Conservation (phyloP, 768 basidiomycete species). For the Daedaleopsis sinensis region DNA sequence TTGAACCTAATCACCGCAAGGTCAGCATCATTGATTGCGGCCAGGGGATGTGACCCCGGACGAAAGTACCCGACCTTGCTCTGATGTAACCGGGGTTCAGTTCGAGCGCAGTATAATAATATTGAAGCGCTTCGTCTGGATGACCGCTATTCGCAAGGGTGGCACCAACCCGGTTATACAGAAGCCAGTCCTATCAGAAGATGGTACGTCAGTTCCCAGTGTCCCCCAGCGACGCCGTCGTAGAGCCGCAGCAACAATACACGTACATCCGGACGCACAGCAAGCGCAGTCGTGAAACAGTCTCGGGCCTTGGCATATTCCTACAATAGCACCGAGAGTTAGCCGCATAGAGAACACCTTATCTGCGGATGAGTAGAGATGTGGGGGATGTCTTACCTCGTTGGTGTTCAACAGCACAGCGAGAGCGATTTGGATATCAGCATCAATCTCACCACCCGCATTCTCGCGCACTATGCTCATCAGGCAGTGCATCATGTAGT, state of each 20-base stretch:
- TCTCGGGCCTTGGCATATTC: conserved; percentile 93
- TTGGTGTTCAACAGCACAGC: conserved; percentile 91
- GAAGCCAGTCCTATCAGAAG: conserved; percentile 75
- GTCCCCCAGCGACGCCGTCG: neutral
- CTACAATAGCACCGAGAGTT: conserved; percentile 39
- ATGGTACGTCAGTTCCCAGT: neutral
- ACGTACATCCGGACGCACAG: conserved; percentile 80
- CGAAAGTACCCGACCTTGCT: conserved; percentile 59
- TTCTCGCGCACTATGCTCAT: conserved; percentile 77
- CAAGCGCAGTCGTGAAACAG: conserved; percentile 89
- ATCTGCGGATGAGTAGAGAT: neutral
- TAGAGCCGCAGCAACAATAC: neutral
- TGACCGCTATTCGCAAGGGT: conserved; percentile 89
- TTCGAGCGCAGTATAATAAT: conserved; percentile 85
- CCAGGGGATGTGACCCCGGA: neutral
- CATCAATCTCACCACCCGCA: conserved; percentile 68
- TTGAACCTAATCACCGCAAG: conserved; percentile 67
- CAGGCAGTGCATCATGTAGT: conserved; percentile 69
- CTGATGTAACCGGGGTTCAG: conserved; percentile 90
- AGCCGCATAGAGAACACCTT: neutral
- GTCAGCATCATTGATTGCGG: neutral
- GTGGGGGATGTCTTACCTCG: conserved; percentile 55
- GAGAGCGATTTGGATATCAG: conserved; percentile 94
- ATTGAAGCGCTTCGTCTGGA: conserved; percentile 80
- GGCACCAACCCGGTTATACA: conserved; percentile 94